Evolutionary conservation across 1,139 yeast genomes (phyloP), one percentile per base, ranked within the genome.

Genomic region (Yamadazyma taylorii): DNA sequence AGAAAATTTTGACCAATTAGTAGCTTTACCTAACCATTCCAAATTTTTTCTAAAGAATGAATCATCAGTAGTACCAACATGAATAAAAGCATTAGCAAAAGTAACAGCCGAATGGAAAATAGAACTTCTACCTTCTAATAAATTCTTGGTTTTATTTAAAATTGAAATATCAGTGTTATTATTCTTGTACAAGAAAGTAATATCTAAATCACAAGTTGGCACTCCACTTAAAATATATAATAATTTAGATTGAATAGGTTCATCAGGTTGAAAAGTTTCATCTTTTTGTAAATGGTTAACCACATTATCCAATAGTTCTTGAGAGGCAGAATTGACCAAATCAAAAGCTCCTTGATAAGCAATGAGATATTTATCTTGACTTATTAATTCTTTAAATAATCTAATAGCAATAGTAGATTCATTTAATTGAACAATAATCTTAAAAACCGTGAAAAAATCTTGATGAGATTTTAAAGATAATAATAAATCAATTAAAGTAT

Each of bases 341-440:
- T 92, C 98, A 62, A 92, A 92, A 1, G 97, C 97, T 40, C 94
- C 88, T 67, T 92, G 99, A 60, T 81, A 87, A 4, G 96, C 95
- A 44, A 85, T 72, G 48, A 80, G 65, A 31, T 53, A 64, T 37
- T 65, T 66, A 15, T 60, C 49, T 24, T 69, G 64, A 2, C 50
- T 45, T 35, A 87, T 57, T 43, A 86, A 70, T 46, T 76, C 76
- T 49, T 77, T 73, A 58, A 92, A 87, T 37, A 89, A 67, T 39
- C 73, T 69, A 28, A 77, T 71, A 4, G 96, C 95, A 48, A 86
- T 72, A 12, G 68, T 62, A 28, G 80, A 67, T 57, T 89, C 95
- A 58, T 89, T 88, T 55, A 92, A 72, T 60, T 88, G 95, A 32
- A 92, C 94, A 37, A 90, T 85, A 44, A 94, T 84, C 60, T 89